Conservation (phyloP, 768 basidiomycete genomes). For the Favolaschia claudopus region DNA sequence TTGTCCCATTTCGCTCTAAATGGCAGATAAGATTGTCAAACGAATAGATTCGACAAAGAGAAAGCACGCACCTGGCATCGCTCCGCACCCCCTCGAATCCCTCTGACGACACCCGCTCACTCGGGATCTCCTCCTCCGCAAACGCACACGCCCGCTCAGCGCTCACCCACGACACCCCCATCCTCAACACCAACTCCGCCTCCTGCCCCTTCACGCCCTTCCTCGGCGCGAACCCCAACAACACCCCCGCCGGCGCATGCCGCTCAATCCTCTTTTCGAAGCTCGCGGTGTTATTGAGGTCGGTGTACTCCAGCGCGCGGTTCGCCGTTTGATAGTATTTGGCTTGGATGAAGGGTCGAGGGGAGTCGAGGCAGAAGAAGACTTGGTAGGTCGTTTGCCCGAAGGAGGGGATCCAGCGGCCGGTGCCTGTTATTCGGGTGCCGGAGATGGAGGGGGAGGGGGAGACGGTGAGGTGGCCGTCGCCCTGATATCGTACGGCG, state of each 20-base stretch:
- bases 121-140: slow-evolving; percentile 46
- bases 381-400: slow-evolving; percentile 8
- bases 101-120: slow-evolving; percentile 6
- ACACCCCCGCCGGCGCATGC: slow-evolving; percentile 9
- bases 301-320: background rate
- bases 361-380: slow-evolving; percentile 20
- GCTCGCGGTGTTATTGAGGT: background rate
- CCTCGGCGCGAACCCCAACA: slow-evolving; percentile 27
- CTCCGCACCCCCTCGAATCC: slow-evolving; percentile 3
- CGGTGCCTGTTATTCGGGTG: slow-evolving; percentile 16
- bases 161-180: slow-evolving; percentile 52
- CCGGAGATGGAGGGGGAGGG: background rate
- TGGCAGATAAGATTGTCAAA: background rate
- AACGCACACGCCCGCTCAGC: slow-evolving; percentile 49
- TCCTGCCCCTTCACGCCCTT: slow-evolving; percentile 30
- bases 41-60: background rate
- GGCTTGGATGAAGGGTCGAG: background rate
- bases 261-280: background rate
- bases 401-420: slow-evolving; percentile 16
- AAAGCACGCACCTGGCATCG: slow-evolving; percentile 11
- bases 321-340: slow-evolving; percentile 4
- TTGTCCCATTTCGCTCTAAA: slow-evolving; percentile 22
- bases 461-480: slow-evolving; percentile 3
- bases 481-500: background rate
- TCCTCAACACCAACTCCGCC: slow-evolving; percentile 48